phyloP scores from a whole-genome alignment of 495 filamentous ascomycete species.

The Penicillium antarcticum region DNA sequence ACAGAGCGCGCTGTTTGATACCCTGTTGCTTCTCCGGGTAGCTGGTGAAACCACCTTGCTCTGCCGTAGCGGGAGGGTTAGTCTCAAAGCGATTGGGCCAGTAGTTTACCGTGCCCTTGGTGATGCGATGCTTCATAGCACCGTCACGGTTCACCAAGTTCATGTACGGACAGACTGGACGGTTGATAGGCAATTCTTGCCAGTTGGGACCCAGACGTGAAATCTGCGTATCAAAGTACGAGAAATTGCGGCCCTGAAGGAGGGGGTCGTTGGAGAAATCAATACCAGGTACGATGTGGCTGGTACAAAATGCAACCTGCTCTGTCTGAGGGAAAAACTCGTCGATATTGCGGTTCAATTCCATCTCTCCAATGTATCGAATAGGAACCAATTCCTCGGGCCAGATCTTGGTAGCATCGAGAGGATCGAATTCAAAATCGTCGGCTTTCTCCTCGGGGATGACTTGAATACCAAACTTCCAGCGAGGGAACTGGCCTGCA shows the following conservation, averaged over 20 bases:
- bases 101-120: slow-evolving; percentile 76
- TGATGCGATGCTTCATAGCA: slow-evolving; percentile 46
- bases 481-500: slow-evolving; percentile 62
- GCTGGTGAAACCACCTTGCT: slow-evolving; percentile 66
- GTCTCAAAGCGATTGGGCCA: slow-evolving; percentile 79
- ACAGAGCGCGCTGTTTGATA: slow-evolving; percentile 65
- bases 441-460: slow-evolving; percentile 68
- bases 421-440: slow-evolving; percentile 86
- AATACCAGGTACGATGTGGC: slow-evolving; percentile 82
- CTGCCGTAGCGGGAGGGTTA: slow-evolving; percentile 54
- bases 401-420: slow-evolving; percentile 92
- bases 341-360: slow-evolving; percentile 79
- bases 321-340: slow-evolving; percentile 87
- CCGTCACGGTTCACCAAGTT: slow-evolving; percentile 49
- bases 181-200: slow-evolving; percentile 84
- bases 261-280: slow-evolving; percentile 84
- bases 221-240: slow-evolving; percentile 84
- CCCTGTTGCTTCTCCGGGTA: slow-evolving; percentile 64
- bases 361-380: slow-evolving; percentile 75
- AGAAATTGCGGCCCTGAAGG: slow-evolving; percentile 81
- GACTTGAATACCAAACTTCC: slow-evolving; percentile 79
- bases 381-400: slow-evolving; percentile 80
- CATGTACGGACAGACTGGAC: slow-evolving; percentile 63
- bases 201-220: slow-evolving; percentile 80
- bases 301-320: slow-evolving; percentile 78